These are phyloP conservation scores for Fomitopsis pinicola DNA, from an alignment of 1,284 basidiomycete genomes.

Conservation along the genomic window DNA sequence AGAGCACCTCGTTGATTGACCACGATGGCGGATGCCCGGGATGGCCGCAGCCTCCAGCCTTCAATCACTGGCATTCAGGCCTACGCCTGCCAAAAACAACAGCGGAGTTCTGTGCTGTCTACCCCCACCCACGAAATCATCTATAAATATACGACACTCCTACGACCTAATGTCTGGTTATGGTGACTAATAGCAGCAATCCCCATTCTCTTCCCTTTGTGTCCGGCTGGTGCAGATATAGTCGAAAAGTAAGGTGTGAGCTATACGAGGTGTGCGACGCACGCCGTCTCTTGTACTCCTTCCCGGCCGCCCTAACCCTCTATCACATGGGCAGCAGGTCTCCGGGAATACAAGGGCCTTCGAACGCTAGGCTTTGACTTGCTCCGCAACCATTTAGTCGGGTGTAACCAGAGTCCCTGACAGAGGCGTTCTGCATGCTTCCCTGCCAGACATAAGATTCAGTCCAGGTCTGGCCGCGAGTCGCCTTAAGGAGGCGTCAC, in stretches of 20 bases:
- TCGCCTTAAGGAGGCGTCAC: background rate
- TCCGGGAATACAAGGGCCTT: background rate
- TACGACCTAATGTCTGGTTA: background rate
- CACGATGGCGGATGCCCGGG: background rate
- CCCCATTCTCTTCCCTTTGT: background rate
- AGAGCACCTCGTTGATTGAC: constrained; percentile 9
- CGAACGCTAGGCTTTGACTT: background rate
- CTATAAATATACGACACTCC: constrained; percentile 2
- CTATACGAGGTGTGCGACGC: background rate
- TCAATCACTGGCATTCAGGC: background rate
- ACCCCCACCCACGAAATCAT: background rate
- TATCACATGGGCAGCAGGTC: background rate
- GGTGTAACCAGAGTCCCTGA: background rate
- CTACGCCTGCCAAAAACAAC: background rate
- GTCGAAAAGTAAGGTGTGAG: background rate
- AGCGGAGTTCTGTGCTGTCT: background rate
- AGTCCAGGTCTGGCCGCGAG: background rate
- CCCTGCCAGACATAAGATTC: background rate
- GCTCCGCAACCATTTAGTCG: background rate
- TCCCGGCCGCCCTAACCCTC: background rate
- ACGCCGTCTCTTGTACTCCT: background rate
- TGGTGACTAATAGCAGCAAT: background rate
- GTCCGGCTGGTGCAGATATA: background rate
- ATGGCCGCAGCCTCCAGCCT: background rate
- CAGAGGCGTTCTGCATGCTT: background rate